Base-by-base conservation (phyloP, 2,329 filamentous ascomycete genomes). In the Fusarium subglutinans region DNA sequence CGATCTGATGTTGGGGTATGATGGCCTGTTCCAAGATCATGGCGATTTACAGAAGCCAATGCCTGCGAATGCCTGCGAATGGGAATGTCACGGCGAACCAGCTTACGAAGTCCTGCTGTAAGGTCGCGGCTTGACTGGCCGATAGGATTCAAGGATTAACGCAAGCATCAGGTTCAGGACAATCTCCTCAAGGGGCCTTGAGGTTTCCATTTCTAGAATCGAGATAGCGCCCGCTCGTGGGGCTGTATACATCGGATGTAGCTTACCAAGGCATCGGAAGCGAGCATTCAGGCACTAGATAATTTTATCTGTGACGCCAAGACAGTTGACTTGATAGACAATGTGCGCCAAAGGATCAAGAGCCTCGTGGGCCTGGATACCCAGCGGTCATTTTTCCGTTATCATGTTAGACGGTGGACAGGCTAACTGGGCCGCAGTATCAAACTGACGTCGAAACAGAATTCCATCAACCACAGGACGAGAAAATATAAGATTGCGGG, bases 401-500 rank as follows among this genome's bases (percentile, higher is more conserved):
- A 56, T 69, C 51, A 64, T 64, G 62, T 26, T 63, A 51, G 70
- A 64, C 48, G 53, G 56, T 55, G 58, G 51, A n/a, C 51, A 55
- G 37, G 37, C 51, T 43, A 69, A 41, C 56, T 48, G 50, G 66
- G 58, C 61, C 45, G 63, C 63, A 55, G 61, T 69, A 57, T 63
- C 59, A 53, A 73, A 73, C 63, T 72, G 67, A 73, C 56, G 75
- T 76, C 28, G 73, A 76, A 77, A 64, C 55, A 56, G 62, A 73
- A 70, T 77, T 78, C 76, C 76, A 76, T 78, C 76, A 78, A 78
- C 75, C 76, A 78, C 71, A 78, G 70, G 44, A 60, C 76, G 69
- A 69, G 76, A 66, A 66, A 71, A 64, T 56, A 65, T 37, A 71
- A 78, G 72, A 65, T 64, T 61, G 75, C 75, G 76, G 72, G 76